Percentiles rank a stretch among this genome's conserved stretches.
Conservation (phyloP, 2,329 filamentous ascomycete genomes). For the Orbilia ellipsospora region DNA sequence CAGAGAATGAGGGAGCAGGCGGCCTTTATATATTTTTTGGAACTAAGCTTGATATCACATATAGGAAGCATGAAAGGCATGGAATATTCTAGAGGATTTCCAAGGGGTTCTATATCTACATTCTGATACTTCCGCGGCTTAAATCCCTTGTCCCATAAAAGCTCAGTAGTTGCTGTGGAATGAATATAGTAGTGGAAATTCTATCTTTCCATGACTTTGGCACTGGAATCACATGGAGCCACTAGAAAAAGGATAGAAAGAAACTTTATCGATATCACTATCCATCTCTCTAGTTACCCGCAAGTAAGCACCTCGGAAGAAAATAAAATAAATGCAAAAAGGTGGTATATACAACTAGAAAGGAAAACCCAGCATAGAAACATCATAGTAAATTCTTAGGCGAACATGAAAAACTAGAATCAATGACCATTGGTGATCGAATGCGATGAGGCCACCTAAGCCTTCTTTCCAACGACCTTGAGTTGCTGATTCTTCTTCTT, state of each 20-base stretch:
- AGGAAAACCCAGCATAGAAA: not conserved
- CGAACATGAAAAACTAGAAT: not conserved
- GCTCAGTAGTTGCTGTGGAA: too few relatives aligned
- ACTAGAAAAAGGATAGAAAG: not conserved
- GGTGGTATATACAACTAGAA: conserved; percentile 33
- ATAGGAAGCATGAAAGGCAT: too few relatives aligned
- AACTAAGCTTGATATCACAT: too few relatives aligned
- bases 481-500: conserved; percentile 65
- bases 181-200: too few relatives aligned
- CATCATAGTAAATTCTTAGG: too few relatives aligned
- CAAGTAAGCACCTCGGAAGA: not conserved
- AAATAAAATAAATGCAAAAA: conserved; percentile 5
- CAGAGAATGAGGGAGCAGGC: too few relatives aligned
- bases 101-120: too few relatives aligned
- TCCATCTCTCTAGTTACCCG: not conserved
- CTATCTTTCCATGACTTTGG: too few relatives aligned
- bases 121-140: too few relatives aligned
- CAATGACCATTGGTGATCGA: not conserved
- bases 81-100: too few relatives aligned
- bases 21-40: too few relatives aligned
- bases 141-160: too few relatives aligned
- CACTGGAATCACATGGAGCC: not conserved
- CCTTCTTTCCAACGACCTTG: conserved; percentile 53
- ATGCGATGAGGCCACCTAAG: conserved; percentile 3
- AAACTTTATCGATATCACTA: not conserved